Evolutionary conservation across 108 stramenopile species (phyloP).

Genomic region (Fragilaria radians): DNA sequence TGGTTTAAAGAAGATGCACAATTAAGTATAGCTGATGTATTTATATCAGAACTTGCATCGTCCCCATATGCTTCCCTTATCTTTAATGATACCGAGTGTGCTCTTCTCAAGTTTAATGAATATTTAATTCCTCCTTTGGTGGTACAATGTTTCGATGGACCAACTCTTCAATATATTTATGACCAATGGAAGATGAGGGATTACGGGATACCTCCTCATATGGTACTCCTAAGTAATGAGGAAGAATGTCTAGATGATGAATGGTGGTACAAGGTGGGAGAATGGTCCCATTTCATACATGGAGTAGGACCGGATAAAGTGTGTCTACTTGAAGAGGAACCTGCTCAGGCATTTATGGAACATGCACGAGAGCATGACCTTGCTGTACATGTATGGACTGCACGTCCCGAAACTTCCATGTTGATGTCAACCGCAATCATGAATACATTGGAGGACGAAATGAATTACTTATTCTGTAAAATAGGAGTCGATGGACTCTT

Average conservation of each 20-base stretch:
- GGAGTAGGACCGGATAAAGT: conserved; percentile 41
- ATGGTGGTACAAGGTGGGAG: conserved; percentile 37
- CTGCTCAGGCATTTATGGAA: conserved; percentile 7
- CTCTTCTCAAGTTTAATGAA: conserved; percentile 17
- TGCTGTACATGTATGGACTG: conserved; percentile 46
- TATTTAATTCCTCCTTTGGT: conserved; percentile 49
- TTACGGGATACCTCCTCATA: conserved; percentile 21
- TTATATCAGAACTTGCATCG: conserved; percentile 21
- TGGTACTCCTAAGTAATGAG: conserved; percentile 14
- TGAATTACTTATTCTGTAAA: conserved; percentile 33
- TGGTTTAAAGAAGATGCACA: conserved; percentile 24
- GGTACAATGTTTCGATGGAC: conserved; percentile 39
- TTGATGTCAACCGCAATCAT: conserved; percentile 14
- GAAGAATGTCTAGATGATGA: conserved; percentile 12
- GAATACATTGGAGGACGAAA: conserved; percentile 28
- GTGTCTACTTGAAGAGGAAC: conserved; percentile 19
- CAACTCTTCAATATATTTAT: conserved; percentile 22
- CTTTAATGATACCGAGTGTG: conserved; percentile 17
- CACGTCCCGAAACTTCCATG: conserved; percentile 20
- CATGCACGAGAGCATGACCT: conserved; percentile 15
- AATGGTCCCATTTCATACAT: conserved; percentile 14
- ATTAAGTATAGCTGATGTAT: conserved; percentile 24
- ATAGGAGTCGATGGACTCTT: not conserved
- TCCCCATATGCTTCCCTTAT: conserved; percentile 17
- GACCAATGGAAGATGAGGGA: conserved; percentile 20